Percentiles rank a stretch among this genome's conserved stretches.
These are phyloP conservation scores for Leptographium radiaticola DNA, from an alignment of 2,329 filamentous ascomycete genomes.

Conservation along the genomic window DNA sequence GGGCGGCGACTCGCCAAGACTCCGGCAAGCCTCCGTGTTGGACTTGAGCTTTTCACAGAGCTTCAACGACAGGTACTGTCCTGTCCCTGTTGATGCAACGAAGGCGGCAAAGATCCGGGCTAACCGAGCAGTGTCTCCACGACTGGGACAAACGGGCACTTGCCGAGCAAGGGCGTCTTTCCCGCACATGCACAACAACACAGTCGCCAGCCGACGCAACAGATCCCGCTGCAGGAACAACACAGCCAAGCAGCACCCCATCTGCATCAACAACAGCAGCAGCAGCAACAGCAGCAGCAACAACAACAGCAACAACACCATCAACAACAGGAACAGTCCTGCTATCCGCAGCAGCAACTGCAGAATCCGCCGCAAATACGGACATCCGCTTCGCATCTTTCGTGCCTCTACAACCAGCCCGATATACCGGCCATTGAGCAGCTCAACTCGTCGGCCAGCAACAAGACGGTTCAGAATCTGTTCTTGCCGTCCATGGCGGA, in stretches of 20 bases:
- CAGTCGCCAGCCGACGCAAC: not conserved
- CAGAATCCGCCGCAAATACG: not conserved
- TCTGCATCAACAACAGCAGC: slow-evolving; percentile 3
- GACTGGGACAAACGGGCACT: not conserved
- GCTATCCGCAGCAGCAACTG: slow-evolving; percentile 1
- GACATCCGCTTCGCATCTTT: slow-evolving; percentile 13
- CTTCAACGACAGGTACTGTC: slow-evolving; percentile 28
- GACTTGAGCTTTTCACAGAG: slow-evolving; percentile 35
- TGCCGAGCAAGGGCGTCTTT: slow-evolving; percentile 5
- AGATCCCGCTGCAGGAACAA: slow-evolving; percentile 2
- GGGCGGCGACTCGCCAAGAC: slow-evolving; percentile 28
- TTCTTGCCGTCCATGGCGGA: slow-evolving; percentile 48
- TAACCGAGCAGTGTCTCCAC: not conserved
- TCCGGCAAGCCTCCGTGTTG: slow-evolving; percentile 34
- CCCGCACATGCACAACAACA: not conserved
- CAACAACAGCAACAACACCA: slow-evolving; percentile 12
- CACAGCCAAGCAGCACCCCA: not conserved
- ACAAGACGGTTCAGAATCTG: slow-evolving; percentile 46
- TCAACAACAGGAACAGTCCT: not conserved
- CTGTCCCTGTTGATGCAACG: too few species aligned
- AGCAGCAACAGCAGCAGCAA: slow-evolving; percentile 13
- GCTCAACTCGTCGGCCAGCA: slow-evolving; percentile 40
- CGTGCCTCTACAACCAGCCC: slow-evolving; percentile 48
- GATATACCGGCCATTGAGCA: slow-evolving; percentile 43
- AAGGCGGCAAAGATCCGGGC: not conserved